Evolutionary conservation across 139 green algal species (phyloP).

Genomic region (Gonium pectorale): DNA sequence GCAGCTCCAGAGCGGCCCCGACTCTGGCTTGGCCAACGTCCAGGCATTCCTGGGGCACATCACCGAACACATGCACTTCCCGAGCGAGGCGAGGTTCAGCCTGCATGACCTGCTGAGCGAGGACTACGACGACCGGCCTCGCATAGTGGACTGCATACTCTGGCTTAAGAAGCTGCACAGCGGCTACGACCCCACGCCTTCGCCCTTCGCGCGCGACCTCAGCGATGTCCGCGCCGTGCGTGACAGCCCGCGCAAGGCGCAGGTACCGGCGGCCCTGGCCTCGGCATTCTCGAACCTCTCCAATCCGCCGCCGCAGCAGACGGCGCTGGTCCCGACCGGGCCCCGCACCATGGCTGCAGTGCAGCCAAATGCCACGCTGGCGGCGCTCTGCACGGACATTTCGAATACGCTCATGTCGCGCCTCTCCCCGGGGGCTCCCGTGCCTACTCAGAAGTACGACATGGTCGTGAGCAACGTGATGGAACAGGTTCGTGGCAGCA

Average conservation of each 20-base stretch:
- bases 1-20: background rate
- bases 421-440: background rate
- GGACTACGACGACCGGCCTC: slow-evolving; percentile 56
- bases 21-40: slow-evolving; percentile 53
- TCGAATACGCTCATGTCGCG: slow-evolving; percentile 2
- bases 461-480: background rate
- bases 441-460: slow-evolving; percentile 16
- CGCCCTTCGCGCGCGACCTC: slow-evolving; percentile 5
- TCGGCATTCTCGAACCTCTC: slow-evolving; percentile 41
- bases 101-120: slow-evolving; percentile 67
- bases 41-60: slow-evolving; percentile 63
- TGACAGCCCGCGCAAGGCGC: slow-evolving; percentile 17
- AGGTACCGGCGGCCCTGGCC: background rate
- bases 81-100: slow-evolving; percentile 62
- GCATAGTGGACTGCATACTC: slow-evolving; percentile 75
- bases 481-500: slow-evolving; percentile 43
- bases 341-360: slow-evolving; percentile 4
- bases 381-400: slow-evolving; percentile 20
- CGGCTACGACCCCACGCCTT: background rate
- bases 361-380: background rate
- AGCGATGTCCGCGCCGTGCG: slow-evolving; percentile 12
- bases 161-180: slow-evolving; percentile 58
- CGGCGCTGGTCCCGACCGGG: slow-evolving; percentile 28
- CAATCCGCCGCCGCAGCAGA: slow-evolving; percentile 70
- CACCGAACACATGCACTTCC: slow-evolving; percentile 47